A percentile compares a stretch with the other conserved stretches of the same genome.
phyloP scores from a whole-genome alignment of 228 moss, liverwort and hornwort species.

The Sphagnum magellanicum region DNA sequence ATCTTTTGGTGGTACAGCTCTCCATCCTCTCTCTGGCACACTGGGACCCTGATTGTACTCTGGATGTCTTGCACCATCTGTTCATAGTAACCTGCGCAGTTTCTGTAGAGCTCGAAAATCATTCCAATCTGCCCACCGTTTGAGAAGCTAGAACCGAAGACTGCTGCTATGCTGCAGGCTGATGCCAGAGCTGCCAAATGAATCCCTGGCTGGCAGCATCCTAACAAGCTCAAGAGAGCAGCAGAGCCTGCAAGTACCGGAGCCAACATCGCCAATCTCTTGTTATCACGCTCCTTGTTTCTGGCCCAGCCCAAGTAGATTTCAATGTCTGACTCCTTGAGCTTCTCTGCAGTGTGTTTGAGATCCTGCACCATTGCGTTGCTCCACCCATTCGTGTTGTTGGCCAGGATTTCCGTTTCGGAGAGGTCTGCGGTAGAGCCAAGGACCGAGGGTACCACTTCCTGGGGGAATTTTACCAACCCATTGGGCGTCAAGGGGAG shows the following conservation, averaged over 20 bases:
- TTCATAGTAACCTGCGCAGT: conserved; percentile 21
- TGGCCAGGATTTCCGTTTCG: background rate
- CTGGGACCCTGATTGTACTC: conserved; percentile 4
- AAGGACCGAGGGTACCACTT: conserved; percentile 1
- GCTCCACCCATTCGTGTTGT: conserved; percentile 9
- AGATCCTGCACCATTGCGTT: conserved; percentile 4
- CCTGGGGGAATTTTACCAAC: conserved; percentile 18
- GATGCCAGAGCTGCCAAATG: background rate
- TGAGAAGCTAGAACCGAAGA: no score
- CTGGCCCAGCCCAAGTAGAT: background rate
- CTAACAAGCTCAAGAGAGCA: no score
- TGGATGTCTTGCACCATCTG: conserved; percentile 18
- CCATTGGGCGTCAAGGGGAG: conserved; percentile 20
- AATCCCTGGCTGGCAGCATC: background rate
- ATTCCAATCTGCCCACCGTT: conserved; percentile 17
- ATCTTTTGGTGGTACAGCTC: conserved; percentile 9
- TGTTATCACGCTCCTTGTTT: no score
- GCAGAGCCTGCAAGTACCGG: no score
- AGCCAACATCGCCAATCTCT: no score
- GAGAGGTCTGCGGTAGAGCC: background rate
- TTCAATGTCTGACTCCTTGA: conserved; percentile 3
- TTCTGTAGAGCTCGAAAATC: conserved; percentile 15
- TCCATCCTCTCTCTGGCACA: conserved; percentile 10
- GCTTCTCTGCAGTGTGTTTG: background rate
- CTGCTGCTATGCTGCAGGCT: no score